phyloP scores from a whole-genome alignment of 108 stramenopile genomes.

The Asterionellopsis glacialis region DNA sequence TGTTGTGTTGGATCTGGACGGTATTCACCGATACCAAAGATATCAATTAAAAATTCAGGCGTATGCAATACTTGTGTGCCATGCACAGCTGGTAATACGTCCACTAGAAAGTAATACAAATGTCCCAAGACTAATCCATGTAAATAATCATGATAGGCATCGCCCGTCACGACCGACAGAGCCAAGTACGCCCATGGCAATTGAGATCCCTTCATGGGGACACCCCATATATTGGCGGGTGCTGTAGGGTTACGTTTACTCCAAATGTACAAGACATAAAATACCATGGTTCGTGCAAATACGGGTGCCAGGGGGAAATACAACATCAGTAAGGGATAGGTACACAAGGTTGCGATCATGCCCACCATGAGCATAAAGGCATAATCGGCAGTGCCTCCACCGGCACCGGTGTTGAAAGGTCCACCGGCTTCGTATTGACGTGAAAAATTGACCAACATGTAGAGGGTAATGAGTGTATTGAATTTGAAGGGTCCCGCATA shows the following conservation, averaged over 20 bases:
- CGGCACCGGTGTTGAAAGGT: constrained; percentile 88
- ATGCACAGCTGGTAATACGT: constrained; percentile 80
- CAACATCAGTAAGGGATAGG: constrained; percentile 52
- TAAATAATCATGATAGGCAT: constrained; percentile 46
- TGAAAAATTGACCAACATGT: constrained; percentile 61
- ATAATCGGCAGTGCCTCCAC: constrained; percentile 48
- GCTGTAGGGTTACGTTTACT: constrained; percentile 74
- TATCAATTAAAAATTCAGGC: constrained; percentile 79
- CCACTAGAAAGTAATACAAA: constrained; percentile 85
- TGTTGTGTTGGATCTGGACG: constrained; percentile 37
- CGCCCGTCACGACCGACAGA: constrained; percentile 72
- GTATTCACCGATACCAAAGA: constrained; percentile 76
- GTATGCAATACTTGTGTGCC: constrained; percentile 79
- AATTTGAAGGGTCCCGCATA: constrained; percentile 71
- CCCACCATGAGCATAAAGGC: constrained; percentile 64
- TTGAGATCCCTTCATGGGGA: constrained; percentile 74
- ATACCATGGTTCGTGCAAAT: constrained; percentile 66
- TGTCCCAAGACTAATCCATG: constrained; percentile 81
- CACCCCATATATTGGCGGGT: constrained; percentile 82
- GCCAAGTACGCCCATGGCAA: constrained; percentile 82
- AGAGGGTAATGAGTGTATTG: constrained; percentile 62
- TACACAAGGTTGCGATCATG: constrained; percentile 36
- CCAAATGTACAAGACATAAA: constrained; percentile 84
- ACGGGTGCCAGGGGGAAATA: constrained; percentile 38
- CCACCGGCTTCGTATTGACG: constrained; percentile 71